Conservation (phyloP, 495 filamentous ascomycete species). For the Podospora pseudocomata region DNA sequence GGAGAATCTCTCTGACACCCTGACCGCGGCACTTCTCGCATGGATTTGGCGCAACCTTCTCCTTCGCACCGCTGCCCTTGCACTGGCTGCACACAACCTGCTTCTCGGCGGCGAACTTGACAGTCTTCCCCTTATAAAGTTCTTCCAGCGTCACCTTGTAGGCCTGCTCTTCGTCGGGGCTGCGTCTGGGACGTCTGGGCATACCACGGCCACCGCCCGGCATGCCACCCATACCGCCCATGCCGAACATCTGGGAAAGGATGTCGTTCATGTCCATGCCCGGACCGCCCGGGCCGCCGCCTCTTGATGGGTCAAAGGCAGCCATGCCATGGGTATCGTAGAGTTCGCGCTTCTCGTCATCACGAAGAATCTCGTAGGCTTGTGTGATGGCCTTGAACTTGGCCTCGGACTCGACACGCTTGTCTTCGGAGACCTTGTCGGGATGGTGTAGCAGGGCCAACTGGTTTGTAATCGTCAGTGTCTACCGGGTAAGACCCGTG, state of each 20-base stretch:
- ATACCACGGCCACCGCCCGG: conserved; percentile 48
- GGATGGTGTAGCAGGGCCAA: conserved; percentile 86
- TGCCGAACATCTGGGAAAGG: conserved; percentile 89
- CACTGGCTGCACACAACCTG: conserved; percentile 83
- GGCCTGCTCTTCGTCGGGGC: conserved; percentile 79
- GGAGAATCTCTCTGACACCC: conserved; percentile 68
- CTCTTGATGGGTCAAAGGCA: conserved; percentile 73
- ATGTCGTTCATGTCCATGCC: conserved; percentile 87
- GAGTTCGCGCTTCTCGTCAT: conserved; percentile 85
- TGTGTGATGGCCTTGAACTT: conserved; percentile 88
- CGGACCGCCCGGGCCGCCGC: conserved; percentile 58
- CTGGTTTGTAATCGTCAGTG: conserved; percentile 39
- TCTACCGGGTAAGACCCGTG: not conserved
- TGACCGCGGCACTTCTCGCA: conserved; percentile 79
- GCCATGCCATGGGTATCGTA: conserved; percentile 95
- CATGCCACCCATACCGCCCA: conserved; percentile 60
- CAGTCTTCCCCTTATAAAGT: conserved; percentile 96
- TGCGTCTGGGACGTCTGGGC: conserved; percentile 61
- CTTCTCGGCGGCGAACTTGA: conserved; percentile 90
- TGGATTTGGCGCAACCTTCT: conserved; percentile 79
- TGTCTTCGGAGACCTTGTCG: conserved; percentile 88
- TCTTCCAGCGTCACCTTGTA: conserved; percentile 91
- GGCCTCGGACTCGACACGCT: conserved; percentile 77
- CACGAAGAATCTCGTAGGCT: conserved; percentile 95
- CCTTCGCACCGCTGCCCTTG: conserved; percentile 87